Evolutionary conservation across 2,329 filamentous ascomycete species (phyloP), one percentile per base, ranked within the genome.

Genomic region (Pseudocercospora eumusae): DNA sequence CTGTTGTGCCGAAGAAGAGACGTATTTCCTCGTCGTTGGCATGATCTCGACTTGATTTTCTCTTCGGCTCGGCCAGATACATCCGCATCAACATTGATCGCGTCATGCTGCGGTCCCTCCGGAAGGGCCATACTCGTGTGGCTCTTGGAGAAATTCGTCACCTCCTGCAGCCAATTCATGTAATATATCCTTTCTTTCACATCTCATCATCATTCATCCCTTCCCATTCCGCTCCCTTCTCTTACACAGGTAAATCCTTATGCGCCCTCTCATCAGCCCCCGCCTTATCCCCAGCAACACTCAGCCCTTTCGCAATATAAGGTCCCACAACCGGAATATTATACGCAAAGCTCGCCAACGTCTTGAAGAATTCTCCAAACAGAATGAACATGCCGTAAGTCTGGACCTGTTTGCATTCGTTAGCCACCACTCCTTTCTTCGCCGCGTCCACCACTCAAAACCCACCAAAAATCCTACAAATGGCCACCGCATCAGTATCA

Each of bases 361-460:
- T 98, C 54, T 92, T 91, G 62, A 98, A 84, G 79, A 98, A 98
- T 77, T 99, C 95, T 36, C 95, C 95, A 79, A 99, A 99, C 36
- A 99, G 81, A 56, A 97, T 85, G 69, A 96, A 84, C 68, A 99
- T 93, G 28, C 95, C 95, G 78, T 98, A 98, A 4, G 20, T 27
- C 20, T 54, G 52, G 15, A 54, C 49, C 49, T 53, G 25, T n/a
- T n/a, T n/a, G n/a, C n/a, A n/a, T n/a, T n/a, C n/a, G n/a, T n/a
- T n/a, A n/a, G n/a, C n/a, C n/a, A n/a, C n/a, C n/a, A n/a, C n/a
- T n/a, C n/a, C n/a, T n/a, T n/a, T n/a, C n/a, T n/a, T n/a, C n/a
- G n/a, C n/a, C n/a, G n/a, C n/a, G n/a, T n/a, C n/a, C n/a, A n/a
- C n/a, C n/a, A n/a, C n/a, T n/a, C n/a, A n/a, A n/a, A n/a, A n/a